phyloP scores from a whole-genome alignment of 2,329 filamentous ascomycete species.

The Talaromyces sp. region DNA sequence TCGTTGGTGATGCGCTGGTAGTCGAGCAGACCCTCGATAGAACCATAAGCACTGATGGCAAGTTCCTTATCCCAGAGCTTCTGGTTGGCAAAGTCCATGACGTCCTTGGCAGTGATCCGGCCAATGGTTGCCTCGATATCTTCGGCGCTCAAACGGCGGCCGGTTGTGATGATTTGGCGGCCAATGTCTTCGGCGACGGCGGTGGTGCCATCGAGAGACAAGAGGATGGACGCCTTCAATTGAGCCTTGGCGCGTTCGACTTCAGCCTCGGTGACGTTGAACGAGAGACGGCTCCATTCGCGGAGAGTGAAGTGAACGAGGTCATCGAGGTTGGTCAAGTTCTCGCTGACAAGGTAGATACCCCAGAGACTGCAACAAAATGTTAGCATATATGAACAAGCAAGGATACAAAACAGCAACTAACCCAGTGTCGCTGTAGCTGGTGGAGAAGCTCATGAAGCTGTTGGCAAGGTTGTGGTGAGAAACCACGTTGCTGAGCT shows the following conservation, averaged over 20 bases:
- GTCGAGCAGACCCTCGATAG: constrained; percentile 72
- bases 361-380: constrained; percentile 75
- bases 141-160: constrained; percentile 80
- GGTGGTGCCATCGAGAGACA: constrained; percentile 95
- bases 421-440: constrained; percentile 98
- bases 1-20: constrained; percentile 60
- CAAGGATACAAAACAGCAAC: constrained; percentile 30
- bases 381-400: constrained; percentile 16
- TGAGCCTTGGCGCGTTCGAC: constrained; percentile 98
- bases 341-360: constrained; percentile 95
- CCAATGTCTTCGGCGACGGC: constrained; percentile 97
- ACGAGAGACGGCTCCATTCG: constrained; percentile 93
- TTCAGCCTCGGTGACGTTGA: constrained; percentile 81
- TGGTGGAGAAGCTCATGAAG: constrained; percentile 99
- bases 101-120: constrained; percentile 86
- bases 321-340: constrained; percentile 81
- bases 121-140: constrained; percentile 94
- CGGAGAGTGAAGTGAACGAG: constrained; percentile 97
- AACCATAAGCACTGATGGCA: constrained; percentile 86
- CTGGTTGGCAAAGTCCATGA: constrained; percentile 91
- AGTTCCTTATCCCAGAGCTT: constrained; percentile 98
- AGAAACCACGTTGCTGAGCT: constrained; percentile 91
- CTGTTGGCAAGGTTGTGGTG: constrained; percentile 95
- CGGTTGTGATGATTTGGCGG: constrained; percentile 96
- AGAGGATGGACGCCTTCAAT: constrained; percentile 95